These are phyloP conservation scores for Candida chauliodis DNA, from an alignment of 805 yeast species.

Conservation along the genomic window DNA sequence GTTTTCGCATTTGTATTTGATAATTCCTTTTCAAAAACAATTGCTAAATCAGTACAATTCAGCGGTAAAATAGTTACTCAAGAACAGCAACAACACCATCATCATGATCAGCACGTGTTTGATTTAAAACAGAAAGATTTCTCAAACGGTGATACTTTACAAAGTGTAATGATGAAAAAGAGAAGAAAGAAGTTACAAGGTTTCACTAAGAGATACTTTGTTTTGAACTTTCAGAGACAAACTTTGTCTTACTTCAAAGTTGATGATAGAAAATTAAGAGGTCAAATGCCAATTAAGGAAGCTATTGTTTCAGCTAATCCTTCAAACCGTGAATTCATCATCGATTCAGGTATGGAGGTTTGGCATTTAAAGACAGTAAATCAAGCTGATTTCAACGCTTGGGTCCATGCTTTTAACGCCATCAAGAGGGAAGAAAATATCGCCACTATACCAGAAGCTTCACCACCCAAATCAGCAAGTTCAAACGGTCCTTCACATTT, in stretches of 20 bases:
- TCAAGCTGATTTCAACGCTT: slow-evolving; percentile 63
- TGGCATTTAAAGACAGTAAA: slow-evolving; percentile 80
- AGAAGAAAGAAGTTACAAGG: slow-evolving; percentile 81
- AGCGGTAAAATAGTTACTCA: slow-evolving; percentile 27
- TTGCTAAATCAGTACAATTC: slow-evolving; percentile 76
- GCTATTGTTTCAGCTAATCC: slow-evolving; percentile 81
- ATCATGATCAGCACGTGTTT: slow-evolving; percentile 8
- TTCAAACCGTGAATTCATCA: slow-evolving; percentile 61
- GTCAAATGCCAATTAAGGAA: slow-evolving; percentile 83
- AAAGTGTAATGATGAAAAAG: slow-evolving; percentile 76
- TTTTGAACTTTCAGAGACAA: slow-evolving; percentile 77
- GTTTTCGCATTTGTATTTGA: slow-evolving; percentile 87
- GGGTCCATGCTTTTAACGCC: slow-evolving; percentile 78
- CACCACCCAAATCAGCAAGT: background rate
- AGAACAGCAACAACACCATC: slow-evolving; percentile 2
- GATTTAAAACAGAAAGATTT: slow-evolving; percentile 5
- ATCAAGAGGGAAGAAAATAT: slow-evolving; percentile 29
- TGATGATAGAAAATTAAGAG: slow-evolving; percentile 71
- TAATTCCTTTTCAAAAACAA: slow-evolving; percentile 83
- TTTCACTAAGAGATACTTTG: slow-evolving; percentile 79
- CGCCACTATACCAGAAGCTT: background rate
- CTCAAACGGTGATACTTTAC: slow-evolving; percentile 67
- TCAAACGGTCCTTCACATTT: slow-evolving; percentile 1
- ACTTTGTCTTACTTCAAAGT: slow-evolving; percentile 79
- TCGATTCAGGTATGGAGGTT: slow-evolving; percentile 93